Conservation (phyloP, 345 rosid genomes). For the Clausena lansium region DNA sequence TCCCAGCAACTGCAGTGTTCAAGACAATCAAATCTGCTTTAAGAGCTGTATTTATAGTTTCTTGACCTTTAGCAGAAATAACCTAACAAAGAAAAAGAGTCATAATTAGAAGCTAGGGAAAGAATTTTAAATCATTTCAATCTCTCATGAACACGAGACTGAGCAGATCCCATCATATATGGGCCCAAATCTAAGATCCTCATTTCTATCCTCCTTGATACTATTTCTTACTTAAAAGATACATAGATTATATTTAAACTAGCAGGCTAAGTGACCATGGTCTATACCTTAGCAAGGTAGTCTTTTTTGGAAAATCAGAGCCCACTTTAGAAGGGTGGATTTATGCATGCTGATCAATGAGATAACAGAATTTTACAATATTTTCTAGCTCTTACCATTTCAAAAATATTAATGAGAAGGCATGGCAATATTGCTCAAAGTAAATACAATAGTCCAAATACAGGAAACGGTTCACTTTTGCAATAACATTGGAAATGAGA, state of each 20-base stretch:
- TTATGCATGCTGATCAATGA: neutral
- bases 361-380: neutral
- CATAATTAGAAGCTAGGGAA: constrained; percentile 1
- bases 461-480: neutral
- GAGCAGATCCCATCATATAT: neutral
- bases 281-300: neutral
- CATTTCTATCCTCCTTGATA: no score
- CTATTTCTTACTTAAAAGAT: no score
- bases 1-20: constrained; percentile 94
- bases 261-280: neutral
- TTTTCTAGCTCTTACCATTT: neutral
- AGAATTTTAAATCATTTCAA: constrained; percentile 3
- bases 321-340: neutral
- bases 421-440: neutral
- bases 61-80: constrained; percentile 58
- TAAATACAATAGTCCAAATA: neutral
- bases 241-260: neutral
- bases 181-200: neutral
- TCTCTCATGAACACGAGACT: constrained; percentile 8
- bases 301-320: neutral
- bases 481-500: neutral
- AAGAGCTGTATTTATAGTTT: constrained; percentile 63
- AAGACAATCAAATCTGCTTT: constrained; percentile 78
- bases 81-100: constrained; percentile 36
- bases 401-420: neutral